A percentile compares a stretch with the other conserved stretches of the same genome.
These are phyloP conservation scores for Wilhelminamyces savonicus DNA, from an alignment of 805 yeast species.

Conservation along the genomic window DNA sequence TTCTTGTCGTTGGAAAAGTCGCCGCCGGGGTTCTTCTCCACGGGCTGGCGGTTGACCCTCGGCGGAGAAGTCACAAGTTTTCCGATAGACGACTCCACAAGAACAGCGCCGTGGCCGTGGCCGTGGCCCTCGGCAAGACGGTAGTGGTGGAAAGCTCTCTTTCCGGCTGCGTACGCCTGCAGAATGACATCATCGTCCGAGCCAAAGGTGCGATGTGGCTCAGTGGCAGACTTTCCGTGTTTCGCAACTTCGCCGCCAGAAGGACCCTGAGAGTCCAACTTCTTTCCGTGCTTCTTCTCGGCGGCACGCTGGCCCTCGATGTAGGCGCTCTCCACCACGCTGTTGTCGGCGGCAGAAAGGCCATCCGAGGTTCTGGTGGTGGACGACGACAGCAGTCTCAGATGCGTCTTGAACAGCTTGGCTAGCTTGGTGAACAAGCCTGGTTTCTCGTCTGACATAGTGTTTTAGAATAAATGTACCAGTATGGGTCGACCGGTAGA, in stretches of 20 bases:
- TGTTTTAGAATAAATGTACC: no score
- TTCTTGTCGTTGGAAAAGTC: slow-evolving; percentile 28
- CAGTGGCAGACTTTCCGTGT: not conserved
- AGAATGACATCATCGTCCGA: slow-evolving; percentile 1
- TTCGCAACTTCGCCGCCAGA: not conserved
- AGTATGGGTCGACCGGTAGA: no score
- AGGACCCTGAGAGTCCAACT: slow-evolving; percentile 1
- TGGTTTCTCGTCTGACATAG: slow-evolving; percentile 13
- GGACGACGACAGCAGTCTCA: slow-evolving; percentile 6
- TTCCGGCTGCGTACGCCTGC: slow-evolving; percentile 1
- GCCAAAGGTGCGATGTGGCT: not conserved
- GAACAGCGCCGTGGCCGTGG: no score
- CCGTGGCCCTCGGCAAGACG: no score
- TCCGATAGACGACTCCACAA: slow-evolving; percentile 11
- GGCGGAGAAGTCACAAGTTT: slow-evolving; percentile 26
- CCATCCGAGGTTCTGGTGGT: slow-evolving; percentile 3
- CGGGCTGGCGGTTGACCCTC: slow-evolving; percentile 18
- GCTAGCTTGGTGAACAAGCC: slow-evolving; percentile 15
- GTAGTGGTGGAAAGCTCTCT: no score
- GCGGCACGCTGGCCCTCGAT: slow-evolving; percentile 14
- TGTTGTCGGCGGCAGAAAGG: slow-evolving; percentile 1
- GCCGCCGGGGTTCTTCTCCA: slow-evolving; percentile 22
- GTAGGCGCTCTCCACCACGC: slow-evolving; percentile 11
- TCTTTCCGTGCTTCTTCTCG: slow-evolving; percentile 8
- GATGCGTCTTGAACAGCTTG: slow-evolving; percentile 15